Evolutionary conservation across 2,329 filamentous ascomycete genomes (phyloP).

Genomic region (Teratosphaeria nubilosa): DNA sequence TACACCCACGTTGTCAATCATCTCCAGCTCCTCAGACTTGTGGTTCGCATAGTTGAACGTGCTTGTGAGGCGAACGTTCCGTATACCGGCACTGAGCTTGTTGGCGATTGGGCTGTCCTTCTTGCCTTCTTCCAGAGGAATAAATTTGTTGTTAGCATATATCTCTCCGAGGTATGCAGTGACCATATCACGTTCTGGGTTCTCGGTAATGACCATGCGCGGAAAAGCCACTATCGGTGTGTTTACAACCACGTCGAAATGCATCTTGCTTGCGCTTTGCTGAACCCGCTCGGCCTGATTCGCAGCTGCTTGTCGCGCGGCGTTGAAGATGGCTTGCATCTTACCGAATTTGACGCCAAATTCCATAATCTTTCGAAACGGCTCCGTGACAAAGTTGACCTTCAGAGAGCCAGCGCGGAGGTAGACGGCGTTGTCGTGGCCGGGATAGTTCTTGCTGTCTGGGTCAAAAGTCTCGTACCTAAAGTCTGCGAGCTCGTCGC

Average conservation of each 20-base stretch:
- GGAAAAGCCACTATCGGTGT: constrained; percentile 97
- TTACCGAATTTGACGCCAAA: constrained; percentile 98
- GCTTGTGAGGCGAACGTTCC: constrained; percentile 84
- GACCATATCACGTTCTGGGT: constrained; percentile 65
- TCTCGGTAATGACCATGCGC: constrained; percentile 59
- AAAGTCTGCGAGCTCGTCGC: constrained; percentile 91
- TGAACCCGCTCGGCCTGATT: constrained; percentile 90
- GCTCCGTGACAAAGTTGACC: constrained; percentile 93
- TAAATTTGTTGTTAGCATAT: constrained; percentile 89
- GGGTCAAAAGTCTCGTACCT: constrained; percentile 92
- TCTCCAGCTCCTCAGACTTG: constrained; percentile 73
- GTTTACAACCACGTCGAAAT: constrained; percentile 86
- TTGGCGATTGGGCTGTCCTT: constrained; percentile 63
- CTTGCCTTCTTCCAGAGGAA: constrained; percentile 67
- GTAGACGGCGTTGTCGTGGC: constrained; percentile 86
- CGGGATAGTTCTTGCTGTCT: constrained; percentile 67
- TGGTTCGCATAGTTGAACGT: constrained; percentile 70
- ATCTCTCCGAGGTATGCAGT: constrained; percentile 96
- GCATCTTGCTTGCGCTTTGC: constrained; percentile 78
- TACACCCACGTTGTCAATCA: constrained; percentile 94
- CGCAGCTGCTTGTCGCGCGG: constrained; percentile 84
- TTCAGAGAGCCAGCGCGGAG: constrained; percentile 90
- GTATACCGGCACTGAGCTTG: constrained; percentile 80
- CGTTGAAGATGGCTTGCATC: constrained; percentile 99
- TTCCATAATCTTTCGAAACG: constrained; percentile 94